Base-by-base conservation (phyloP, 2,329 filamentous ascomycete genomes). In the Alternaria ethzedia region DNA sequence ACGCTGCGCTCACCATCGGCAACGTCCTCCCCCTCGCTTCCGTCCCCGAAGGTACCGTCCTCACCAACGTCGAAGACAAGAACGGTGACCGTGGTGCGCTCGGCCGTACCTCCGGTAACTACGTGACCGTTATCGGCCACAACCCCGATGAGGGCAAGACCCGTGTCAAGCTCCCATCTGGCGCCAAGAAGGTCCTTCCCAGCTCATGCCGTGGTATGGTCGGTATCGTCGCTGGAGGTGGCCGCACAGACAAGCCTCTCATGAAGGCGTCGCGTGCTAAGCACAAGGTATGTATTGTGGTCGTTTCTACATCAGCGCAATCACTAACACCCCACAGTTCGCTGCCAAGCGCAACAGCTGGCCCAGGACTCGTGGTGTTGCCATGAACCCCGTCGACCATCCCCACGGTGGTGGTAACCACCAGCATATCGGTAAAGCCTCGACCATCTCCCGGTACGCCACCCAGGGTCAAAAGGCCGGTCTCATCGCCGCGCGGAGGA, bases 301-400 rank as follows among this genome's bases (percentile, higher is more conserved):
- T 28, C 25, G 15, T 3, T 1, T 32, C 41, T 1, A 4, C 1
- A 49, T 4, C 28, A 51, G 23, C 9, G 28, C 21, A 32, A 0
- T 54, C 15, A n/a, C 64, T 70, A 50, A 72, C 58, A 63, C 28
- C 10, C 54, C 32, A 46, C 47, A 79, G 92, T 99, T 97, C 88
- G 94, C 94, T 79, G 96, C 97, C 88, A 99, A 99, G 94, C 94
- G 96, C 84, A 98, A 99, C 93, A 95, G 90, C 83, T 99, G 96
- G 96, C 96, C 96, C 87, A 97, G 97, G 93, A 99, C 96, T 89
- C 95, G 96, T 96, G 96, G 96, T 97, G 96, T 99, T 91, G 96
- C 96, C 86, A 99, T 99, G 96, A 99, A 99, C 89, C 96, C 96
- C 81, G 96, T 99, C 82, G 96, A 99, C 87, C 96, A 99, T 90